phyloP scores from a whole-genome alignment of 2,329 filamentous ascomycete species.

The Westerdykella aurantiaca region DNA sequence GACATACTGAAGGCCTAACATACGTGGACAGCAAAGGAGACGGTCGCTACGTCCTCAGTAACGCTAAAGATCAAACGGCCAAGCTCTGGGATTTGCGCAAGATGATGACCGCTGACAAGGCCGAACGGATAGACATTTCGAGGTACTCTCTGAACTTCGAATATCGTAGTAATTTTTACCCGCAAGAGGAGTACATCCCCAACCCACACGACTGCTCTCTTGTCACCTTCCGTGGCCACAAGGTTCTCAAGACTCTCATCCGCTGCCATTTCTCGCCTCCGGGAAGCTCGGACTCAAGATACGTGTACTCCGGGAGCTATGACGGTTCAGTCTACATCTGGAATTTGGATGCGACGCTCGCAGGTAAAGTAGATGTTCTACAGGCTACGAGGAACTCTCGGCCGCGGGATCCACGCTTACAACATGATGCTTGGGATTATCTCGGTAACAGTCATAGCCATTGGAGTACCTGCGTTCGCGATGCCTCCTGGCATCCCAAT shows the following conservation, averaged over 20 bases:
- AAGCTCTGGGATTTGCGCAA: slow-evolving; percentile 94
- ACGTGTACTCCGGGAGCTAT: slow-evolving; percentile 87
- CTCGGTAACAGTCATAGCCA: slow-evolving; percentile 50
- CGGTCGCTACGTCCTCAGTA: slow-evolving; percentile 82
- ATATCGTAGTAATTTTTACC: slow-evolving; percentile 65
- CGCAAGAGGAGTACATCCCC: slow-evolving; percentile 60
- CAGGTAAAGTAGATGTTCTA: slow-evolving; percentile 70
- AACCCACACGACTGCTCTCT: slow-evolving; percentile 84
- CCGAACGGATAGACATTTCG: slow-evolving; percentile 52
- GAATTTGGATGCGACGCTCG: slow-evolving; percentile 85
- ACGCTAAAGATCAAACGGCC: slow-evolving; percentile 94
- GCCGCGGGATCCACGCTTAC: slow-evolving; percentile 48
- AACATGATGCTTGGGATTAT: slow-evolving; percentile 53
- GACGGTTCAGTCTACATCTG: slow-evolving; percentile 88
- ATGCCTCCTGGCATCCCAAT: slow-evolving; percentile 86
- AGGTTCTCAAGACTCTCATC: slow-evolving; percentile 82
- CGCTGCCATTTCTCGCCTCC: slow-evolving; percentile 92
- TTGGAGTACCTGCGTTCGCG: slow-evolving; percentile 76
- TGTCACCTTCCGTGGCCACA: slow-evolving; percentile 89
- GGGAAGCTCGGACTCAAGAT: slow-evolving; percentile 77
- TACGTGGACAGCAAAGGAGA: slow-evolving; percentile 79
- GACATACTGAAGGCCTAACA: slow-evolving; percentile 60
- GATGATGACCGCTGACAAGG: slow-evolving; percentile 70
- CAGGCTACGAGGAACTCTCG: slow-evolving; percentile 60
- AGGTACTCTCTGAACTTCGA: slow-evolving; percentile 62